Evolutionary conservation across 108 stramenopile genomes (phyloP).

Genomic region (Cyclotella atomus): DNA sequence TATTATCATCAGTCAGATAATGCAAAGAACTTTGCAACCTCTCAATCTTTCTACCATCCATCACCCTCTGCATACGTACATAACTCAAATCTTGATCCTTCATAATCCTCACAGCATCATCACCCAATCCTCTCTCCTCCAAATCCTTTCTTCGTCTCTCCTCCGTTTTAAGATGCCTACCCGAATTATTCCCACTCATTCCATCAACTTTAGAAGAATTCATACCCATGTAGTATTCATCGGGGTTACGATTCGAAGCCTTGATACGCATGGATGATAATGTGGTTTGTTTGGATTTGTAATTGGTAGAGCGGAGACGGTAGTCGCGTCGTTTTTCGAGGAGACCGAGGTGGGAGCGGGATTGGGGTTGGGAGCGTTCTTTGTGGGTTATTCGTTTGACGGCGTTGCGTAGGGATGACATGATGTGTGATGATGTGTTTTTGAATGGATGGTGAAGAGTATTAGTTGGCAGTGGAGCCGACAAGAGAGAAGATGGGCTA

Average conservation of each 20-base stretch:
- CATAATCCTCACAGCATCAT: slow-evolving; percentile 82
- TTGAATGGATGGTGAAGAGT: not conserved
- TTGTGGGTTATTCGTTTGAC: slow-evolving; percentile 98
- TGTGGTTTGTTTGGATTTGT: slow-evolving; percentile 83
- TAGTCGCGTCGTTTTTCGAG: slow-evolving; percentile 99
- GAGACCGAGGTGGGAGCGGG: slow-evolving; percentile 90
- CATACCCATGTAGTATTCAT: slow-evolving; percentile 99
- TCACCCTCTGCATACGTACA: slow-evolving; percentile 78
- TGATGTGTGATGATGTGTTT: slow-evolving; percentile 42
- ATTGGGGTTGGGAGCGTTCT: slow-evolving; percentile 94
- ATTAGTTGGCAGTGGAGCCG: not conserved
- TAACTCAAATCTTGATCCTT: slow-evolving; percentile 98
- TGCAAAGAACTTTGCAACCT: slow-evolving; percentile 80
- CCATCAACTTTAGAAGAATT: slow-evolving; percentile 72
- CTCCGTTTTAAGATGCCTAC: slow-evolving; percentile 55
- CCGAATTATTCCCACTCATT: slow-evolving; percentile 48
- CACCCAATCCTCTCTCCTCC: slow-evolving; percentile 49
- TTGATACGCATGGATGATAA: slow-evolving; percentile 76
- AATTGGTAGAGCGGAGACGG: slow-evolving; percentile 91
- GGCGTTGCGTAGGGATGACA: slow-evolving; percentile 98
- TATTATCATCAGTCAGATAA: slow-evolving; percentile 58
- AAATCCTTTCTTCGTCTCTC: slow-evolving; percentile 56
- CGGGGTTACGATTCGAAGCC: slow-evolving; percentile 93
- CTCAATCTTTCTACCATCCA: slow-evolving; percentile 82
- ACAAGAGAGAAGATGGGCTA: not conserved